Evolutionary conservation across 305 asterid genomes (phyloP).

Genomic region (Ilex paraguariensis): DNA sequence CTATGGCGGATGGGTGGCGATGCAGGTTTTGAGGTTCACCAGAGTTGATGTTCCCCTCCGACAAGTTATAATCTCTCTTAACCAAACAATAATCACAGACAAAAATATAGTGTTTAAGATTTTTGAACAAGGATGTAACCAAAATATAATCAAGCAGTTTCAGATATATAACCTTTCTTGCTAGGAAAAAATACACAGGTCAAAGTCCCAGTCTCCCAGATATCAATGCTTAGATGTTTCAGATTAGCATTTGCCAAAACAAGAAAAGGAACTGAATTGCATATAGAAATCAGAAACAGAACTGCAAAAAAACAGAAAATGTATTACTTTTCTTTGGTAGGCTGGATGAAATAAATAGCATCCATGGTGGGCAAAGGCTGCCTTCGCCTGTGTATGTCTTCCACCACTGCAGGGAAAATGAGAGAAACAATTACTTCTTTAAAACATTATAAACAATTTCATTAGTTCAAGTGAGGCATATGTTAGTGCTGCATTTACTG

Average conservation of each 20-base stretch:
- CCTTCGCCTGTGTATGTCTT: conserved; percentile 94
- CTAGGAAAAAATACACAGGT: no score
- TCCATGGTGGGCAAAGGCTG: conserved; percentile 98
- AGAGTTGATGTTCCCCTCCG: no score
- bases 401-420: conserved; percentile 78
- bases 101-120: background rate
- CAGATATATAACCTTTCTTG: no score
- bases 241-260: background rate
- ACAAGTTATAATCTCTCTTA: no score
- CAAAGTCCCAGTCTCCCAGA: no score
- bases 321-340: conserved; percentile 88
- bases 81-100: no score
- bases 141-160: no score
- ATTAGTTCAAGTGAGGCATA: background rate
- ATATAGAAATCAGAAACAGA: conserved; percentile 13
- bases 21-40: no score
- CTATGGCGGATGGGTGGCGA: no score
- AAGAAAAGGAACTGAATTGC: conserved; percentile 3
- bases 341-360: conserved; percentile 95
- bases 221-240: no score
- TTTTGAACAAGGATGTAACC: background rate
- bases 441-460: background rate
- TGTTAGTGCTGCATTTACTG: background rate
- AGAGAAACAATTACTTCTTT: no score
- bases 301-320: conserved; percentile 17